phyloP scores from a whole-genome alignment of 2,329 filamentous ascomycete species.

The Rhytidhysteron rufulum region DNA sequence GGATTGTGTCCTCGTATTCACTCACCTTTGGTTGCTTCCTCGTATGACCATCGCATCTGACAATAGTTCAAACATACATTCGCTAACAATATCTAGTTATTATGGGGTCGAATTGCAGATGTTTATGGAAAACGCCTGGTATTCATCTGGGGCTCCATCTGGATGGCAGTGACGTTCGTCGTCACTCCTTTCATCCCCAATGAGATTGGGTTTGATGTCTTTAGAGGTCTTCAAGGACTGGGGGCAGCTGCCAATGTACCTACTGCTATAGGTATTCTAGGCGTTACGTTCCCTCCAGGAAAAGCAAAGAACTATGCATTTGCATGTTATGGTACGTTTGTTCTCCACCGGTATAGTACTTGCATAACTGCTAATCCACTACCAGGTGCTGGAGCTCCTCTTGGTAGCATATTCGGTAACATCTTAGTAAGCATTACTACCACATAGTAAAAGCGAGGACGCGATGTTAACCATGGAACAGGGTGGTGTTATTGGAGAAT shows the following conservation, averaged over 20 bases:
- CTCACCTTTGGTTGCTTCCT: conserved; percentile 63
- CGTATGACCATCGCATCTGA: background rate
- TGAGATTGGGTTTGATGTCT: conserved; percentile 62
- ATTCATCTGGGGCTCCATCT: conserved; percentile 59
- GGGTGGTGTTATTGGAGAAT: conserved; percentile 58
- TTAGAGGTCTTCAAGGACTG: conserved; percentile 51
- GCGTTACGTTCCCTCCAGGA: conserved; percentile 61
- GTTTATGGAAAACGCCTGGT: conserved; percentile 61
- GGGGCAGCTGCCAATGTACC: conserved; percentile 65
- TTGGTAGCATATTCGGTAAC: conserved; percentile 61
- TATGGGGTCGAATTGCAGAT: conserved; percentile 63
- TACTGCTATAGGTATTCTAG: conserved; percentile 64
- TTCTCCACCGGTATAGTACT: background rate
- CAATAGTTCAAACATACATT: background rate
- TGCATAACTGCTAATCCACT: background rate
- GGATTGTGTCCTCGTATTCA: conserved; percentile 54
- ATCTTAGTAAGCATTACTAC: conserved; percentile 37
- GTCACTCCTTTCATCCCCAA: conserved; percentile 59
- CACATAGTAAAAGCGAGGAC: background rate
- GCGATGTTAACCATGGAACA: background rate
- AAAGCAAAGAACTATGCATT: conserved; percentile 67
- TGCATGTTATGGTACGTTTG: conserved; percentile 46
- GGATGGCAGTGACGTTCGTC: conserved; percentile 55
- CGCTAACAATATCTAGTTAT: conserved; percentile 29
- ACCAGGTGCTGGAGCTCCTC: conserved; percentile 54